phyloP scores from a whole-genome alignment of 2,329 filamentous ascomycete genomes.

The Nothopassalora personata region DNA sequence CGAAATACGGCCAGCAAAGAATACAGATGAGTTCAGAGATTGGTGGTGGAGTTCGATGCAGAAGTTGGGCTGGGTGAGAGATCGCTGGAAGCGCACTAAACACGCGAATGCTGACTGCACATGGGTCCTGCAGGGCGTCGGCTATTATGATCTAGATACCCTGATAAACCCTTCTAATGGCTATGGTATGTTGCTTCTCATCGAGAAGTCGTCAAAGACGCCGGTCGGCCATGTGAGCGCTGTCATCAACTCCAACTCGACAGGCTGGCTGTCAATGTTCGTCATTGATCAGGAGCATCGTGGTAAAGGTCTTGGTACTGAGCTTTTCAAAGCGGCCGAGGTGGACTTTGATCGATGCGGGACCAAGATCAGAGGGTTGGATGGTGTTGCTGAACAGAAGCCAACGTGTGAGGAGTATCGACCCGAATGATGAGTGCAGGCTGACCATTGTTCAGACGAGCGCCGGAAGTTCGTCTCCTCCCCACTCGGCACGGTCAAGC shows the following conservation, averaged over 20 bases:
- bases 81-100: neutral
- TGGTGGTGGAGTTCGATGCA: constrained; percentile 36
- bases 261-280: constrained; percentile 38
- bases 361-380: constrained; percentile 30
- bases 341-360: constrained; percentile 20
- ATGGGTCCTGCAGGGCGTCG: constrained; percentile 28
- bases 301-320: constrained; percentile 31
- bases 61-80: constrained; percentile 32
- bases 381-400: constrained; percentile 36
- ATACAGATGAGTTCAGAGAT: constrained; percentile 15
- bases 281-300: constrained; percentile 29
- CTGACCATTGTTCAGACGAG: constrained; percentile 18
- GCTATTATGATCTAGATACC: constrained; percentile 29
- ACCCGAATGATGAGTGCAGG: neutral
- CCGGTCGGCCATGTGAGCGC: constrained; percentile 32
- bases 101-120: neutral
- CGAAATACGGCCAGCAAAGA: constrained; percentile 14
- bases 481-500: constrained; percentile 24
- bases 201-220: constrained; percentile 22
- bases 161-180: constrained; percentile 29
- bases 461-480: constrained; percentile 31
- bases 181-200: constrained; percentile 31
- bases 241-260: constrained; percentile 33
- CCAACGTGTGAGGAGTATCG: constrained; percentile 22
- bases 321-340: constrained; percentile 30